A percentile compares a stretch with the other conserved stretches of the same genome.
These are phyloP conservation scores for Beverwykella pulmonaria DNA, from an alignment of 495 filamentous ascomycete genomes.

Conservation along the genomic window DNA sequence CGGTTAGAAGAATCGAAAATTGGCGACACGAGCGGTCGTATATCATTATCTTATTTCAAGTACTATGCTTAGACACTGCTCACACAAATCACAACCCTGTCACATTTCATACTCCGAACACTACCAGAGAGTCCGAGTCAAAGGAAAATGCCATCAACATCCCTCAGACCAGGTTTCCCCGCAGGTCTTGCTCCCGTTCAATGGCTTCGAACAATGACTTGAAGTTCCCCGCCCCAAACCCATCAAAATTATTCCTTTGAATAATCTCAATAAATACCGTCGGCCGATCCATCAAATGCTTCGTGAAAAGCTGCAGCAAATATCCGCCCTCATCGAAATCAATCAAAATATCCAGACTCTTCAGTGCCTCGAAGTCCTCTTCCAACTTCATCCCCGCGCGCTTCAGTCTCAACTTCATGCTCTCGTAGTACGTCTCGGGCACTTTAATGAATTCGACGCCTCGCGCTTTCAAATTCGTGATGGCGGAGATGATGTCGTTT, in stretches of 20 bases:
- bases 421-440: slow-evolving; percentile 78
- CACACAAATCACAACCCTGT: no score
- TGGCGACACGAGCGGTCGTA: no score
- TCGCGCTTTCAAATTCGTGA: slow-evolving; percentile 71
- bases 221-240: slow-evolving; percentile 94
- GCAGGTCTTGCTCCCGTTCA: slow-evolving; percentile 80
- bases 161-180: slow-evolving; percentile 67
- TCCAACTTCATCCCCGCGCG: slow-evolving; percentile 56
- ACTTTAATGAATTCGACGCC: slow-evolving; percentile 90
- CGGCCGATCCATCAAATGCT: slow-evolving; percentile 86
- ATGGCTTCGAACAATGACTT: slow-evolving; percentile 91
- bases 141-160: no score
- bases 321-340: slow-evolving; percentile 92
- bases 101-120: no score
- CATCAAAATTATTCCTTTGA: slow-evolving; percentile 80
- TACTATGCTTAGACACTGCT: no score
- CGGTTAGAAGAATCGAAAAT: no score
- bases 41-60: no score
- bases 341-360: slow-evolving; percentile 77
- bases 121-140: no score
- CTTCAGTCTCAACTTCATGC: slow-evolving; percentile 68
- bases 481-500: slow-evolving; percentile 71
- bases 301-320: slow-evolving; percentile 70
- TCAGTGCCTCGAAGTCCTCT: slow-evolving; percentile 75
- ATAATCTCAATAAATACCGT: slow-evolving; percentile 96